phyloP scores from a whole-genome alignment of 257 asterid genomes.

The Salvia hispanica region DNA sequence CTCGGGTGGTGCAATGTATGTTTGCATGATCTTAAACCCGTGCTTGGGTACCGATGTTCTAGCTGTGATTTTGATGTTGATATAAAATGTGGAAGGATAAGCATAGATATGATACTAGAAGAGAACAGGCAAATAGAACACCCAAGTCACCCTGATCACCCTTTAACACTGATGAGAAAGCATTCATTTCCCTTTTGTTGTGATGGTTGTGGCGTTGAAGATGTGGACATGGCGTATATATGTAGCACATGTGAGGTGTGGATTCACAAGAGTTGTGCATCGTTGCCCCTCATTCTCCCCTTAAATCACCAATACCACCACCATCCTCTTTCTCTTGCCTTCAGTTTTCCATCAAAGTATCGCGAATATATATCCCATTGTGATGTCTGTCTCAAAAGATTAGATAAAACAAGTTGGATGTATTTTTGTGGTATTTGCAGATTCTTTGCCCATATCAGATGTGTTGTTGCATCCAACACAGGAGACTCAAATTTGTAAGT shows the following conservation, averaged over 20 bases:
- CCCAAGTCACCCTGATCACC: neutral
- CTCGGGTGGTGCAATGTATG: too few relatives aligned
- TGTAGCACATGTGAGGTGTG: neutral
- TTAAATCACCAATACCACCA: neutral
- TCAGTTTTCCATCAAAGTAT: neutral
- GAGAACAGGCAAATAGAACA: too few relatives aligned
- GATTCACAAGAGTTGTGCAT: slow-evolving; percentile 12
- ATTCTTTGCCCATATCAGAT: slow-evolving; percentile 10
- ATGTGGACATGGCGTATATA: slow-evolving; percentile 17
- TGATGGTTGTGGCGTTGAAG: slow-evolving; percentile 4
- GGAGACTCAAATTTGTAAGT: neutral
- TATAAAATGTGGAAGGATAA: too few relatives aligned
- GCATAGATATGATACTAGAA: too few relatives aligned
- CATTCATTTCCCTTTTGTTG: neutral
- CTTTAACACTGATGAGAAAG: slow-evolving; percentile 13
- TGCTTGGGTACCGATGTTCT: too few relatives aligned
- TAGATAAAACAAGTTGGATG: neutral
- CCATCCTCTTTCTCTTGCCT: neutral
- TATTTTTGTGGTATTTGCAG: slow-evolving; percentile 20
- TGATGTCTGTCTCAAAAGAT: neutral
- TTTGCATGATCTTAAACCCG: too few relatives aligned
- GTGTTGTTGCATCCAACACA: neutral
- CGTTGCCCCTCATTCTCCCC: neutral
- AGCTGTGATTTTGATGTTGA: too few relatives aligned
- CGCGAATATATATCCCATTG: rapidly evolving